Base-by-base conservation (phyloP, 108 stramenopile species). In the Skeletonema menzelii region DNA sequence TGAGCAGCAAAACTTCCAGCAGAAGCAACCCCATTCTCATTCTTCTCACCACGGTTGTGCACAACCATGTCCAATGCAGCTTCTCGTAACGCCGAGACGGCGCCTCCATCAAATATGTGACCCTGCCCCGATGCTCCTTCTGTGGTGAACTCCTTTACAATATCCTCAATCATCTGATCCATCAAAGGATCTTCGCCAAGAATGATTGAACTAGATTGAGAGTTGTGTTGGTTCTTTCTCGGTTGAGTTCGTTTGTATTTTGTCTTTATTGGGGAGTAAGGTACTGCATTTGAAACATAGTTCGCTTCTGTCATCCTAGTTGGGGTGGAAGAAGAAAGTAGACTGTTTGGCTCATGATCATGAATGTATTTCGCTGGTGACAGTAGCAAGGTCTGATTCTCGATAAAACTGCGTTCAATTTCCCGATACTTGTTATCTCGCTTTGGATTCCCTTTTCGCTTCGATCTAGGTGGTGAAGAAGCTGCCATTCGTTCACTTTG, bases 111-210 rank as follows among this genome's bases (percentile, higher is more conserved):
- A 71, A 63, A 70, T 47, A 60, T 46, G 14, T 60, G 59, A 8
- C 56, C 46, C 5, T 47, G 46, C 6, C 17, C n/a, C 46, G 19
- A 47, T 47, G 19, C 17, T 7, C 44, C 38, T 14, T 38, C 40
- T 31, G 27, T 53, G 19, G 53, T 68, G 19, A 68, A 71, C 32
- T 71, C 61, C 31, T 17, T 27, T 5, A 71, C 70, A 31, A 71
- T 61, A 7, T 62, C 47, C 31, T 71, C 70, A 63, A 71, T 71
- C 70, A 71, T 71, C 30, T 63, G 70, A 22, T 71, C 70, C 32
- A 71, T 42, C 34, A 62, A 60, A 2, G 61, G 70, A 60, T 71
- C 70, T 35, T 71, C 70, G 3, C 70, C 70, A 13, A 71, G 58
- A 32, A 34, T 61, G 10, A 71, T 31, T 7, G 70, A 71, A 55